phyloP scores from a whole-genome alignment of 345 rosid species.

The Nasturtium officinale region DNA sequence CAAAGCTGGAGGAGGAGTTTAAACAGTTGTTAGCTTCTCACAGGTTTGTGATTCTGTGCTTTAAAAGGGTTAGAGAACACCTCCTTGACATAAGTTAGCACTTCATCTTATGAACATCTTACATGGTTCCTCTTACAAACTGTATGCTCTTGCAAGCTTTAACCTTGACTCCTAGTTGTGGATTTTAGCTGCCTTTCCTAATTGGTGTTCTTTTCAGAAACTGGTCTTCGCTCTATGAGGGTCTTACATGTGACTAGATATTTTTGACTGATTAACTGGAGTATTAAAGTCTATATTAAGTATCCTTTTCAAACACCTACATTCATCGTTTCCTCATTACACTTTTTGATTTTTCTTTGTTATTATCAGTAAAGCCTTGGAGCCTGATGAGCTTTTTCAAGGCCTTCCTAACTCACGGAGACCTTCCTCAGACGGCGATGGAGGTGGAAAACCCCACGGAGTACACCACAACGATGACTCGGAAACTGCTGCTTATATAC shows the following conservation, averaged over 20 bases:
- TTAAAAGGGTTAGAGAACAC: constrained; percentile 6
- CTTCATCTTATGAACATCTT: background rate
- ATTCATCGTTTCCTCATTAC: constrained; percentile 23
- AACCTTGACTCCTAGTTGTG: constrained; percentile 5
- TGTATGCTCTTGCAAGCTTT: constrained; percentile 12
- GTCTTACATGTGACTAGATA: background rate
- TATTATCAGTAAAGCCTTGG: constrained; percentile 82
- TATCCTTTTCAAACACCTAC: constrained; percentile 11
- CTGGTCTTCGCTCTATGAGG: background rate
- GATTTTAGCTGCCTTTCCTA: constrained; percentile 2
- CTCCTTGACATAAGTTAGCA: background rate
- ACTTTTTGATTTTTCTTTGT: constrained; percentile 13
- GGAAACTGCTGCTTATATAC: constrained; percentile 74
- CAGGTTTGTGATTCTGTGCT: constrained; percentile 57
- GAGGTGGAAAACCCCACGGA: constrained; percentile 52
- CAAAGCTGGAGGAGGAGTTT: constrained; percentile 94
- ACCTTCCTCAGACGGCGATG: constrained; percentile 66
- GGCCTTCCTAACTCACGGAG: constrained; percentile 93
- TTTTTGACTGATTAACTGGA: background rate
- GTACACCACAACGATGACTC: constrained; percentile 56
- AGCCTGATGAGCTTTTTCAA: constrained; percentile 93
- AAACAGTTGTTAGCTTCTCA: constrained; percentile 73
- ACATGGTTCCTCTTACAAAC: background rate
- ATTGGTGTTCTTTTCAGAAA: background rate
- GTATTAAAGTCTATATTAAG: background rate